Evolutionary conservation across 2,329 filamentous ascomycete genomes (phyloP), one percentile per base, ranked within the genome.

Genomic region (Nothopassalora personata): DNA sequence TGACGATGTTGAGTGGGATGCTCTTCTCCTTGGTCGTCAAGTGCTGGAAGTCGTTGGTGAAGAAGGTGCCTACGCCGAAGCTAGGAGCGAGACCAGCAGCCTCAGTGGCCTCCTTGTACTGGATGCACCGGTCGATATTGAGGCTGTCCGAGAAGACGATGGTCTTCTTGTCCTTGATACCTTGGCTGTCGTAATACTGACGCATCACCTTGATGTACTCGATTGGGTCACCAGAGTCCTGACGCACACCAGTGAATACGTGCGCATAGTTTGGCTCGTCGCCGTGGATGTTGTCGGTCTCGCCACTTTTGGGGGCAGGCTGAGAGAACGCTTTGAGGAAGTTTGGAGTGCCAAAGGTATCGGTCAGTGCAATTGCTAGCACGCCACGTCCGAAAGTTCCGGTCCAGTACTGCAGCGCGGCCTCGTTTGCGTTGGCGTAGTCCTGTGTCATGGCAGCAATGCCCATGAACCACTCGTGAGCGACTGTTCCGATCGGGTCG

Each of bases 401-500:
- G 34, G 96, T 84, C 94, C 94, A 99, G 72, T 95, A 91, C 59
- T 85, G 81, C 66, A 99, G 78, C 0, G 91, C 92, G 64, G 87
- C 82, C 73, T 96, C 91, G 39, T 92, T 96, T 3, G 94, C 92
- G 62, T 83, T 81, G 66, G 85, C 83, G 72, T 99, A 99, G 75
- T 97, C 84, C 63, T 90, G 83, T 4, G 88, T 90, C 67, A 97
- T 91, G 43, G 94, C 92, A 0, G 94, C 94, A 63, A 96, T 93
- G 46, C 91, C 92, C 94, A 99, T 99, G 79, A 97, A 97, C 94
- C 94, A 99, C 76, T 99, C 94, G 71, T 99, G 94, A 0, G 94
- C 94, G 1, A 90, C 86, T 0, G 94, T 99, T 5, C 94, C 94
- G 11, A 97, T 84, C 0, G 94, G 91, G 3, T 85, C 78, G 49